Evolutionary conservation across 768 basidiomycete genomes (phyloP), one percentile per base, ranked within the genome.

Genomic region (Agaricus subrufescens): DNA sequence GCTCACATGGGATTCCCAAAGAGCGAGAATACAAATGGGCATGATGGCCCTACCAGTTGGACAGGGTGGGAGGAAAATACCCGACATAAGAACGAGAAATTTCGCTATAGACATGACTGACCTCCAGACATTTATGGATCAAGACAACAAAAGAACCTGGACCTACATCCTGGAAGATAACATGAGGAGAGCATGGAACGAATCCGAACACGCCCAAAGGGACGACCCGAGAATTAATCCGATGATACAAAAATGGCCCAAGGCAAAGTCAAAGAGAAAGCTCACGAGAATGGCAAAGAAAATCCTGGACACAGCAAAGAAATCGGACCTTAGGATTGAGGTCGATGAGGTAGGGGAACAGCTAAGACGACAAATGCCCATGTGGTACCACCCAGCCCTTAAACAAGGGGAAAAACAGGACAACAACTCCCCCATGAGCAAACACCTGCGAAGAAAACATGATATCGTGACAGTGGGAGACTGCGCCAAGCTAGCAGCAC

Each of bases 361-460:
- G 0, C 45, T 63, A 0, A 54, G 52, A 23, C 10, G 46, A 9
- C 3, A 57, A 12, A 63, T 65, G 55, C 69, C 73, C 19, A 65
- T 72, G 0, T 74, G 69, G 71, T 62, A 66, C 54, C 73, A 74
- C 54, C 52, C 27, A 2, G 63, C 56, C n/a, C 58, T 37, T 25
- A 56, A 60, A 4, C 8, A 29, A 2, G 29, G 38, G n/a, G 59
- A 40, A 5, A 42, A 53, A 2, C 4, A n/a, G 0, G 34, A 52
- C 5, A 59, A 54, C 15, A 48, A 59, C 14, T 38, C 29, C 29
- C 10, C 48, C 34, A 40, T 50, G 19, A 59, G 55, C 30, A 45
- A 54, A 6, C 65, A 66, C 56, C 62, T 61, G 8, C 27, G 60
- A 26, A 25, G 11, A 1, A 58, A 60, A 3, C 63, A 65, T 45